Evolutionary conservation across 1,139 yeast species (phyloP).

Genomic region (Kodamaea ohmeri): DNA sequence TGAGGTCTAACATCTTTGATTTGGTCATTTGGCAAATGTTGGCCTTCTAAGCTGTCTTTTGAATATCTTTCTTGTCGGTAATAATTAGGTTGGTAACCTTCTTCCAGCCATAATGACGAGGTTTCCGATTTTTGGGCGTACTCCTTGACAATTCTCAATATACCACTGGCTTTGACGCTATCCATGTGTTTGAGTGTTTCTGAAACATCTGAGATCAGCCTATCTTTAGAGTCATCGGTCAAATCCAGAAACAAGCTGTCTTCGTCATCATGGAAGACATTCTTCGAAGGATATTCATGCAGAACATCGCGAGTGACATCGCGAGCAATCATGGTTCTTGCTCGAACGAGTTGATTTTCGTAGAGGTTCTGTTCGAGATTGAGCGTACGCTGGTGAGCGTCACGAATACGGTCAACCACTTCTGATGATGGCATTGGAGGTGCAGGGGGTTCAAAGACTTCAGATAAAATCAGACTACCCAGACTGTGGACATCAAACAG

Average conservation of each 20-base stretch:
- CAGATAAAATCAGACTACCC: conserved; percentile 1
- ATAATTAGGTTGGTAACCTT: too few relatives aligned
- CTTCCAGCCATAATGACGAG: conserved; percentile 7
- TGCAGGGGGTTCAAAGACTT: conserved; percentile 1
- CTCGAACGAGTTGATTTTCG: conserved; percentile 6
- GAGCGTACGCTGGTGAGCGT: conserved; percentile 11
- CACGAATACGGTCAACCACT: conserved; percentile 5
- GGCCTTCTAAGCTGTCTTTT: too few relatives aligned
- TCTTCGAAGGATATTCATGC: neutral
- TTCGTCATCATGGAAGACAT: conserved; percentile 15
- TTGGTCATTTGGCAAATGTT: too few relatives aligned
- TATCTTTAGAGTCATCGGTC: conserved; percentile 7
- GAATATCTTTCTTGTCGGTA: too few relatives aligned
- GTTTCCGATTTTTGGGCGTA: conserved; percentile 3
- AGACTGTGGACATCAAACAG: too few relatives aligned
- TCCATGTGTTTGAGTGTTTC: conserved; percentile 4
- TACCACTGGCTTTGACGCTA: conserved; percentile 10
- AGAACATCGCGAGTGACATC: neutral
- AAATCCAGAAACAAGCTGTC: conserved; percentile 26
- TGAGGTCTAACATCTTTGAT: too few relatives aligned
- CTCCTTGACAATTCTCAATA: conserved; percentile 11
- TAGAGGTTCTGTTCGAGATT: conserved; percentile 10
- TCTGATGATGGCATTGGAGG: conserved; percentile 5
- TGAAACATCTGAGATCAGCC: conserved; percentile 9
- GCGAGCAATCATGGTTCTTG: neutral